Percentiles rank a stretch among this genome's conserved stretches.
Conservation (phyloP, 2,329 filamentous ascomycete species). For the Phaeosphaeria sp. region DNA sequence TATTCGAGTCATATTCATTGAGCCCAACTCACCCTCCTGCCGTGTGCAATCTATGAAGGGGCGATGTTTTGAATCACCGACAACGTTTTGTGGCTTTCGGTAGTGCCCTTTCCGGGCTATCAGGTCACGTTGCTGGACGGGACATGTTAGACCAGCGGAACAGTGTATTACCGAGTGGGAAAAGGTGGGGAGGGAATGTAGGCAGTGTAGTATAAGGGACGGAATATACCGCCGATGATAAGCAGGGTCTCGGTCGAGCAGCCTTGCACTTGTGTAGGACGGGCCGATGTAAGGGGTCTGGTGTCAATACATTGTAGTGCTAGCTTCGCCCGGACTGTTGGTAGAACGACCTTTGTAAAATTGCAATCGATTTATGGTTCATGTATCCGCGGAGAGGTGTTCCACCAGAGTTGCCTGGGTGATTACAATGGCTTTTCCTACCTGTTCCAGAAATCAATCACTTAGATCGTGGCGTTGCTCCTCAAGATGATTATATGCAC, state of each 20-base stretch:
- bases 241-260: neutral
- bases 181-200: neutral
- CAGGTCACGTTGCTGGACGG: neutral
- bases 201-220: neutral
- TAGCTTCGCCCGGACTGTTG: neutral
- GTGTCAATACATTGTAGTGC: neutral
- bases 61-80: neutral
- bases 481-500: too few species aligned
- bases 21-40: neutral
- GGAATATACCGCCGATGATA: neutral
- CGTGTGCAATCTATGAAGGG: neutral
- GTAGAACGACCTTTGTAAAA: neutral
- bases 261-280: neutral
- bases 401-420: too few species aligned
- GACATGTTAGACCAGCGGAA: neutral
- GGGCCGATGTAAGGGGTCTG: neutral
- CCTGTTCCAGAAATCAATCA: too few species aligned
- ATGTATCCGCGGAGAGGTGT: too few species aligned
- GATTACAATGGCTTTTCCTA: too few species aligned
- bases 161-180: neutral
- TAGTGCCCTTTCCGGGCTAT: neutral
- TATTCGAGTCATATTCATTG: neutral
- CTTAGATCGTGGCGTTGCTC: too few species aligned
- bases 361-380: neutral
- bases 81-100: neutral